These are phyloP conservation scores for Phytophthora fragariaefolia DNA, from an alignment of 352 stramenopile genomes.

Conservation along the genomic window DNA sequence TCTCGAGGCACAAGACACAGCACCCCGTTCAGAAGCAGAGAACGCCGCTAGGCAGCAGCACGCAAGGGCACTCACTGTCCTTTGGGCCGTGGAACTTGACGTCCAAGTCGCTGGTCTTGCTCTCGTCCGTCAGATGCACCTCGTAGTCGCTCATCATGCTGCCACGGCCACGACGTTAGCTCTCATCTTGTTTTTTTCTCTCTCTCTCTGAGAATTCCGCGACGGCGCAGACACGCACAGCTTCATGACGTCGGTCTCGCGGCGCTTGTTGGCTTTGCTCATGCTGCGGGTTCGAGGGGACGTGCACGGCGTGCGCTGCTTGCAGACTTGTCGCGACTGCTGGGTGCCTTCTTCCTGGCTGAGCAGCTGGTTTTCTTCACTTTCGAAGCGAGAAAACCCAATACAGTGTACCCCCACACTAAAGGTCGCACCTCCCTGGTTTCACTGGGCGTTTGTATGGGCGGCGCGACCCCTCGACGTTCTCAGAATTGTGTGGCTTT, in stretches of 20 bases:
- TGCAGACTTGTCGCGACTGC: slow-evolving; percentile 19
- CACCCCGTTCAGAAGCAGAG: slow-evolving; percentile 14
- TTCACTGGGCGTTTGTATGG: slow-evolving; percentile 45
- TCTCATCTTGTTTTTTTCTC: too few relatives aligned
- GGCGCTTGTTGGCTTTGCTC: slow-evolving; percentile 82
- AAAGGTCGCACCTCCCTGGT: slow-evolving; percentile 26
- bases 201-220: background rate
- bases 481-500: slow-evolving; percentile 37
- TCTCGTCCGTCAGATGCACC: slow-evolving; percentile 84
- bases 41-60: background rate
- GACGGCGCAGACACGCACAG: slow-evolving; percentile 51
- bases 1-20: slow-evolving; percentile 23
- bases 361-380: slow-evolving; percentile 26
- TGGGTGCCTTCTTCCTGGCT: slow-evolving; percentile 22
- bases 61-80: slow-evolving; percentile 64
- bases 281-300: slow-evolving; percentile 35
- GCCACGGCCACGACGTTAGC: background rate
- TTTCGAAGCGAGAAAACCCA: slow-evolving; percentile 30
- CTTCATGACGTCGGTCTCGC: slow-evolving; percentile 92
- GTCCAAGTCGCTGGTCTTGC: slow-evolving; percentile 82
- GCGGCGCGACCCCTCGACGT: background rate
- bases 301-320: background rate
- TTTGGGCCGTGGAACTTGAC: slow-evolving; percentile 88
- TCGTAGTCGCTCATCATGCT: slow-evolving; percentile 94
- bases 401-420: slow-evolving; percentile 40